A percentile compares a stretch with the other conserved stretches of the same genome.
phyloP scores from a whole-genome alignment of 768 basidiomycete genomes.

The Agrocybe praecox region DNA sequence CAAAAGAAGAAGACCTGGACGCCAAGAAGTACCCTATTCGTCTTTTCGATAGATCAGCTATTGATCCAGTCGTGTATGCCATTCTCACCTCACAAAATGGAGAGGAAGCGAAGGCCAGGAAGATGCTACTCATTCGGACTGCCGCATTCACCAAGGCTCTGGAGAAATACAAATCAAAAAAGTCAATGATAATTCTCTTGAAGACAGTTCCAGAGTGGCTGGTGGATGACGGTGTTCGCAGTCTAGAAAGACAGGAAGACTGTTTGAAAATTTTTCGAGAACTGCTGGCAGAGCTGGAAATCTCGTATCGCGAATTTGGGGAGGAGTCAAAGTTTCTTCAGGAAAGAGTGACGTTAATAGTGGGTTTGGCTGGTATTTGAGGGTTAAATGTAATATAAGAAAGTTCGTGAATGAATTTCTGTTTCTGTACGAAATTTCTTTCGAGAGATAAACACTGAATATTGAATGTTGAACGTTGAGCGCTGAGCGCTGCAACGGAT shows the following conservation, averaged over 20 bases:
- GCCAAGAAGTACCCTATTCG: conserved; percentile 28
- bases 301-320: conserved; percentile 49
- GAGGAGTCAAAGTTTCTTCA: conserved; percentile 41
- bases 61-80: conserved; percentile 68
- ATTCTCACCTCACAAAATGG: conserved; percentile 43
- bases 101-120: conserved; percentile 36
- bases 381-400: too few species aligned
- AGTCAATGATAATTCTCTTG: conserved; percentile 55
- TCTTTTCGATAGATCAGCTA: conserved; percentile 64
- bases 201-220: conserved; percentile 60
- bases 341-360: conserved; percentile 29
- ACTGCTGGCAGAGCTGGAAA: conserved; percentile 41
- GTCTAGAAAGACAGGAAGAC: conserved; percentile 47
- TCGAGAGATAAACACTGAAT: too few species aligned
- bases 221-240: conserved; percentile 65
- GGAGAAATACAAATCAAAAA: conserved; percentile 37
- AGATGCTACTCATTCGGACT: conserved; percentile 33
- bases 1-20: conserved; percentile 37
- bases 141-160: conserved; percentile 44
- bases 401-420: too few species aligned
- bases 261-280: conserved; percentile 40
- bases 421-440: too few species aligned
- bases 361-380: conserved; percentile 11
- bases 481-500: too few species aligned
- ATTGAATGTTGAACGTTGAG: too few species aligned